Conservation (phyloP, 805 yeast species). For the Ogataea methanolica region DNA sequence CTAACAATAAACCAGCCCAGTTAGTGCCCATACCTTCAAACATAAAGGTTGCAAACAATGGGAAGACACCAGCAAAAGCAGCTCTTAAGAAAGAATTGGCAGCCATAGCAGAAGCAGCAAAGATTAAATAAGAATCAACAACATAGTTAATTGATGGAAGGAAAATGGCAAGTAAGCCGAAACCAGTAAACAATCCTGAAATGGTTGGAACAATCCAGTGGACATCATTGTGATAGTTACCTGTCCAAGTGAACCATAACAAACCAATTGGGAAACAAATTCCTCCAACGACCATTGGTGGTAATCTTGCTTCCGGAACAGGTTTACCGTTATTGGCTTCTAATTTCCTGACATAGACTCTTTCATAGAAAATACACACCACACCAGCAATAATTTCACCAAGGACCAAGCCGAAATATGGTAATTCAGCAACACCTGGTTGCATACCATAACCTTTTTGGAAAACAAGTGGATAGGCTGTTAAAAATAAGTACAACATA, state of each 20-base stretch:
- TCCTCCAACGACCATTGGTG: conserved; percentile 71
- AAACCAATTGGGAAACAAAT: conserved; percentile 71
- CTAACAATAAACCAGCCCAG: conserved; percentile 76
- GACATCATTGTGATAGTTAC: conserved; percentile 60
- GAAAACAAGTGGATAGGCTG: conserved; percentile 75
- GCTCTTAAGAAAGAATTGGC: conserved; percentile 66
- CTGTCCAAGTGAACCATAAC: conserved; percentile 87
- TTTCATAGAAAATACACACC: conserved; percentile 51
- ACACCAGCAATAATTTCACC: conserved; percentile 62
- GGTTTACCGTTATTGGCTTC: conserved; percentile 51
- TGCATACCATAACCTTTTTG: conserved; percentile 54
- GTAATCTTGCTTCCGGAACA: conserved; percentile 77
- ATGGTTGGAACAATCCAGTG: conserved; percentile 83
- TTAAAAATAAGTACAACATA: conserved; percentile 65
- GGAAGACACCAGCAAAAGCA: conserved; percentile 64
- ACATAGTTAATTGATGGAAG: conserved; percentile 67
- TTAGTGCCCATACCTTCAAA: conserved; percentile 62
- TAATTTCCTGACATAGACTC: conserved; percentile 43
- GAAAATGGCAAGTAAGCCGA: conserved; percentile 65
- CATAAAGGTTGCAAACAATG: conserved; percentile 69
- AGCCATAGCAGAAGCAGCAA: conserved; percentile 63
- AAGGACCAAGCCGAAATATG: conserved; percentile 70
- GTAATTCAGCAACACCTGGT: conserved; percentile 67
- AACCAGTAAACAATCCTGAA: conserved; percentile 61
- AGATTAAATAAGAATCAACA: conserved; percentile 62